Evolutionary conservation across 176 grass and related monocot species (phyloP).

Genomic region (Typha latifolia): DNA sequence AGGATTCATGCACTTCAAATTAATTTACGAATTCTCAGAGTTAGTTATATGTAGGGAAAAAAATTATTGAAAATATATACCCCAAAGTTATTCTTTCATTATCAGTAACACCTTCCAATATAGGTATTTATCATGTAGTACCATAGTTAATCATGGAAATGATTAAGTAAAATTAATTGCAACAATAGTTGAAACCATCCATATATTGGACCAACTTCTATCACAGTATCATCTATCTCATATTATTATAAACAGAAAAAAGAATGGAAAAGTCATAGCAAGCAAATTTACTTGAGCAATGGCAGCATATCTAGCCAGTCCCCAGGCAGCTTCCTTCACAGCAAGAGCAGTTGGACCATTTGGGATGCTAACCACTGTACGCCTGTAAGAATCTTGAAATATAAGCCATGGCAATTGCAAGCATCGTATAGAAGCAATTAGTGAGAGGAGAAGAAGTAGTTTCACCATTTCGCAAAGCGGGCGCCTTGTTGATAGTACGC

Average conservation of each 20-base stretch:
- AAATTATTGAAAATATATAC: too few relatives aligned
- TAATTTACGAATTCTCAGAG: too few relatives aligned
- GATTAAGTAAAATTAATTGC: too few relatives aligned
- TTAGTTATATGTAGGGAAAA: too few relatives aligned
- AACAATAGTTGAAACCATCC: too few relatives aligned
- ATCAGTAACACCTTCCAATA: too few relatives aligned
- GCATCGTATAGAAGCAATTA: not conserved
- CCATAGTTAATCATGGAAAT: too few relatives aligned
- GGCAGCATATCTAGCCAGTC: slow-evolving; percentile 89
- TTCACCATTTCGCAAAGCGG: slow-evolving; percentile 96
- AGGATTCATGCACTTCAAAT: not conserved
- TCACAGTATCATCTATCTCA: too few relatives aligned
- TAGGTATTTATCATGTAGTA: too few relatives aligned
- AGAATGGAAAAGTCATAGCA: not conserved
- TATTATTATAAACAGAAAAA: too few relatives aligned
- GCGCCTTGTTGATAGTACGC: slow-evolving; percentile 96
- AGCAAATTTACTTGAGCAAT: slow-evolving; percentile 68
- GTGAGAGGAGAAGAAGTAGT: not conserved
- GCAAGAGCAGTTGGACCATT: slow-evolving; percentile 85
- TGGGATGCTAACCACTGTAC: slow-evolving; percentile 96
- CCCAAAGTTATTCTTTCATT: too few relatives aligned
- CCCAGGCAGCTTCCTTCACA: slow-evolving; percentile 97
- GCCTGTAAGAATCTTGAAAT: slow-evolving; percentile 40
- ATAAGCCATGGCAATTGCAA: not conserved
- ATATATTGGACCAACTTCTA: too few relatives aligned